These are phyloP conservation scores for Phytopythium vexans DNA, from an alignment of 352 stramenopile genomes.

Conservation along the genomic window DNA sequence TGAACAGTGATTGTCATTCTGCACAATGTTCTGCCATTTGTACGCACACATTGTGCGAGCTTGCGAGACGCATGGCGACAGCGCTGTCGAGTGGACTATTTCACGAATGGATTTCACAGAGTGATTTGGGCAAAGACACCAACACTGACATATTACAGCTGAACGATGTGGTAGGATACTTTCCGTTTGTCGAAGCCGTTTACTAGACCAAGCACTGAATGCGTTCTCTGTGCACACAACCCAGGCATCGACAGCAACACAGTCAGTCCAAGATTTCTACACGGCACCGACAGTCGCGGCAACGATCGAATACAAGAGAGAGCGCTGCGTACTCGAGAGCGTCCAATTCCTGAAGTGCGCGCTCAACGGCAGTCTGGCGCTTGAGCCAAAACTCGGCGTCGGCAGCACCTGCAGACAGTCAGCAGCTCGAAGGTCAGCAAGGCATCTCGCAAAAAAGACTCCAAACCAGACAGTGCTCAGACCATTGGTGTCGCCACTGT, in stretches of 20 bases:
- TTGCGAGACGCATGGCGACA: too few species aligned
- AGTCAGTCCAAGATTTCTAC: not conserved
- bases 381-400: conserved; percentile 39
- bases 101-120: not conserved
- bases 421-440: not conserved
- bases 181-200: not conserved
- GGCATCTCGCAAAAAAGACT: not conserved
- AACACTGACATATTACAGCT: too few species aligned
- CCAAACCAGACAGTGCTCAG: conserved; percentile 1
- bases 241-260: conserved; percentile 1
- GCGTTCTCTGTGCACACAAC: conserved; percentile 11
- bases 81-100: not conserved
- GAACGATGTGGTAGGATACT: too few species aligned
- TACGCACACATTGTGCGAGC: too few species aligned
- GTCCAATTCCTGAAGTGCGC: conserved; percentile 32
- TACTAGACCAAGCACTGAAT: conserved; percentile 16
- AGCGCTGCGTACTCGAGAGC: conserved; percentile 22
- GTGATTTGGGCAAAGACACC: not conserved
- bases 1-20: conserved; percentile 11
- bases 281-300: conserved; percentile 2
- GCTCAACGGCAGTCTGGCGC: conserved; percentile 22
- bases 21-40: not conserved
- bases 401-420: conserved; percentile 14
- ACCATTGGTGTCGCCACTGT: too few species aligned
- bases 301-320: too few species aligned